Percentiles rank a stretch among this genome's conserved stretches.
Conservation (phyloP, 2,329 filamentous ascomycete genomes). For the Aspergillus quadricinctus region DNA sequence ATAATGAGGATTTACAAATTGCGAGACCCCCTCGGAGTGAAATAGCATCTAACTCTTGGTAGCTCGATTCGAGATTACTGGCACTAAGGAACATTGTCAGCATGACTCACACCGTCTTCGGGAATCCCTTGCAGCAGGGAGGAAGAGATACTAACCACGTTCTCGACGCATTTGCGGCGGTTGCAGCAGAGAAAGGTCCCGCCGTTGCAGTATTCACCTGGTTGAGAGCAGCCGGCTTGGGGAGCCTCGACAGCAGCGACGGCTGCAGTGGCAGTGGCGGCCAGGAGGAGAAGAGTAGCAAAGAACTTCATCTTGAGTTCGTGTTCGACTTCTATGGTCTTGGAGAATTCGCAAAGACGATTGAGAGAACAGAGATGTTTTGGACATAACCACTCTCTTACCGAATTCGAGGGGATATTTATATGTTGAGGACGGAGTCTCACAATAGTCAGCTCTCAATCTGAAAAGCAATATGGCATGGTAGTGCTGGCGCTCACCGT, state of each 20-base stretch:
- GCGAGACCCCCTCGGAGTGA: neutral
- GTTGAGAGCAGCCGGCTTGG: constrained; percentile 5
- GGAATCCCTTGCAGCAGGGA: neutral
- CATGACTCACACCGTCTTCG: too few species aligned
- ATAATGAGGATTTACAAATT: too few species aligned
- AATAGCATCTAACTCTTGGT: neutral
- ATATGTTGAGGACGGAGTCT: neutral
- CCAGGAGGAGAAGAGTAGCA: neutral
- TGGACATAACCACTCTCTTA: neutral
- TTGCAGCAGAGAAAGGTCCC: constrained; percentile 10
- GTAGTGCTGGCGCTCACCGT: neutral
- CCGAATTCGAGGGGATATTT: neutral
- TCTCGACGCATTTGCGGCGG: neutral
- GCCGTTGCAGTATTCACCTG: constrained; percentile 9
- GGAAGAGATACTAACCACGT: neutral
- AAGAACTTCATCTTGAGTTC: neutral
- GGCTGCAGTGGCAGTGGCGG: neutral
- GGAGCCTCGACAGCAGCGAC: neutral
- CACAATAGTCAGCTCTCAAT: neutral
- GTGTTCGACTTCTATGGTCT: neutral
- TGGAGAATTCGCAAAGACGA: neutral
- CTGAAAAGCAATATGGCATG: neutral
- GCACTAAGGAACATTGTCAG: neutral
- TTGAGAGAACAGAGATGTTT: neutral
- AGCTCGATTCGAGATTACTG: neutral